Percentiles rank a stretch among this genome's conserved stretches.
These are phyloP conservation scores for Funneliformis geosporum DNA, from an alignment of 192 early-diverging fungal species.

Conservation along the genomic window DNA sequence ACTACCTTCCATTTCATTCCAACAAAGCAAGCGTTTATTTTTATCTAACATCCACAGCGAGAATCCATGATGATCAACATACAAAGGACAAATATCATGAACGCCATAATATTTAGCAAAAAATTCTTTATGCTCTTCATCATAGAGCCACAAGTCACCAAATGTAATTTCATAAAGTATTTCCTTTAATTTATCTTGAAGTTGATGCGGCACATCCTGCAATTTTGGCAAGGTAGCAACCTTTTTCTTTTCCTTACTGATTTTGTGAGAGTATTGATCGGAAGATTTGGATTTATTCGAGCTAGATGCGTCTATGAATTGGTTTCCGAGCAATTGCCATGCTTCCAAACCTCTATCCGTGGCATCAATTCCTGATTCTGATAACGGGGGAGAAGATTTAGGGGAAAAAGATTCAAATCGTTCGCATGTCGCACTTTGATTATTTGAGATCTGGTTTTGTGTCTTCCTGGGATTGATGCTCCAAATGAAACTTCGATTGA, in stretches of 20 bases:
- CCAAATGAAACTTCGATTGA: too few relatives aligned
- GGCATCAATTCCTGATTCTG: not conserved
- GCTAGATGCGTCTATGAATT: not conserved
- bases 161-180: not conserved
- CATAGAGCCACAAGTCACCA: too few relatives aligned
- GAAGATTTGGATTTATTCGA: not conserved
- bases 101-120: too few relatives aligned
- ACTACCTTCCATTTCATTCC: too few relatives aligned
- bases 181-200: not conserved
- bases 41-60: too few relatives aligned
- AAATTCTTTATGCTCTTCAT: too few relatives aligned
- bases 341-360: not conserved
- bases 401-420: not conserved
- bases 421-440: not conserved
- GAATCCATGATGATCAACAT: too few relatives aligned
- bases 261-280: not conserved
- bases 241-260: not conserved
- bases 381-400: not conserved
- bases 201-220: not conserved
- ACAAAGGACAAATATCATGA: too few relatives aligned
- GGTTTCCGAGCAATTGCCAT: constrained; percentile 2
- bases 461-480: too few relatives aligned
- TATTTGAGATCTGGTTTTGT: not conserved
- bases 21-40: too few relatives aligned
- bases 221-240: not conserved